Evolutionary conservation across 805 yeast genomes (phyloP).

Genomic region (Novakomyces olei): DNA sequence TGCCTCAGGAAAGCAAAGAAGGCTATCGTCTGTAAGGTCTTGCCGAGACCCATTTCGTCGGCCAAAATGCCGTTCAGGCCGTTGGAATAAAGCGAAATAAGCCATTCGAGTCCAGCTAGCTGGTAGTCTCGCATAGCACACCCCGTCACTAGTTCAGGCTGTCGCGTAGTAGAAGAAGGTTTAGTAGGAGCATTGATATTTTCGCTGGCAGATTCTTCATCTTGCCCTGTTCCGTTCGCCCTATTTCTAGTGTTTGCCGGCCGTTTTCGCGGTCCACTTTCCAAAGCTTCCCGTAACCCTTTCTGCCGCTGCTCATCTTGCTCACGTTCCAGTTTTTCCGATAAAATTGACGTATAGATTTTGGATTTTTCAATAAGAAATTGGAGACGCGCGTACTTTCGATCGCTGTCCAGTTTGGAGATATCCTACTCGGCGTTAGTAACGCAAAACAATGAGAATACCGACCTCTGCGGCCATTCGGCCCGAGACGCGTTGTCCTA

Average conservation of each 20-base stretch:
- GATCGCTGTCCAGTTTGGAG: too few relatives aligned
- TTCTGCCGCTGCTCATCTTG: constrained; percentile 9
- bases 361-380: constrained; percentile 71
- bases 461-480: too few relatives aligned
- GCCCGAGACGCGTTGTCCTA: too few relatives aligned
- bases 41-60: constrained; percentile 95
- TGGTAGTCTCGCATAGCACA: constrained; percentile 64
- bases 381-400: constrained; percentile 42
- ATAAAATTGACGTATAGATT: constrained; percentile 64
- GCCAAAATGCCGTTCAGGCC: constrained; percentile 90
- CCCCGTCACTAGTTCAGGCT: constrained; percentile 33
- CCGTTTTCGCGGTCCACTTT: constrained; percentile 11
- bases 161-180: constrained; percentile 15
- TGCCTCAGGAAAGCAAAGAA: constrained; percentile 54
- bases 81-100: constrained; percentile 68
- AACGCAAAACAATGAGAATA: too few relatives aligned
- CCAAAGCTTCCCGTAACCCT: neutral
- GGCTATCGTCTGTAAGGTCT: constrained; percentile 73
- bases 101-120: constrained; percentile 77
- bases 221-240: neutral
- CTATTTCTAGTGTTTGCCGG: too few relatives aligned
- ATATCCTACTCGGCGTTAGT: too few relatives aligned
- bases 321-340: constrained; percentile 35
- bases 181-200: constrained; percentile 10
- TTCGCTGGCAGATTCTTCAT: constrained; percentile 5